Evolutionary conservation across 176 grass and related monocot species (phyloP).

Genomic region (Paspalum vaginatum): DNA sequence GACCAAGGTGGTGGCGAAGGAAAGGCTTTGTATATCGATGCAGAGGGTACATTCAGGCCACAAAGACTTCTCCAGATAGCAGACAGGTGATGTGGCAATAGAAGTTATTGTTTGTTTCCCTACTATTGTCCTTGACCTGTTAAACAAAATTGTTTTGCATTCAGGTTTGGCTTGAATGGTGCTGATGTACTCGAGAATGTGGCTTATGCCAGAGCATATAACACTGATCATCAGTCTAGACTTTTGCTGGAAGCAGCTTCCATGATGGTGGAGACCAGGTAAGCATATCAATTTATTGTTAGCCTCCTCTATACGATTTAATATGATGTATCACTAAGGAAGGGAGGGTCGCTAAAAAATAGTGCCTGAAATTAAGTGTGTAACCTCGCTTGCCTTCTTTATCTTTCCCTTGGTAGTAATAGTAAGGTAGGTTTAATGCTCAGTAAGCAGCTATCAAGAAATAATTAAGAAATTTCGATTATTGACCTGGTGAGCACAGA

Average conservation of each 20-base stretch:
- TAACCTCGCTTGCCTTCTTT: background rate
- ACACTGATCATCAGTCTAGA: constrained; percentile 91
- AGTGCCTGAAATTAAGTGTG: background rate
- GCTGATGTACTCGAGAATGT: constrained; percentile 97
- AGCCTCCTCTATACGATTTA: background rate
- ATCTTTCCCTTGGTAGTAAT: background rate
- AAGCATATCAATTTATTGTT: constrained; percentile 24
- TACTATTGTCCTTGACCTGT: background rate
- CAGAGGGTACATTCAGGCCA: constrained; percentile 91
- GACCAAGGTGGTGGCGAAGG: constrained; percentile 99
- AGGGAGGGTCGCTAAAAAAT: constrained; percentile 1
- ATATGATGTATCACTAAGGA: background rate
- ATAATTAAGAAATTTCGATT: background rate
- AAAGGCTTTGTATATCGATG: constrained; percentile 92
- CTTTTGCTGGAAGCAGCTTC: constrained; percentile 89
- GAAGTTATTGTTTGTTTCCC: background rate
- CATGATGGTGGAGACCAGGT: constrained; percentile 94
- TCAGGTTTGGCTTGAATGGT: constrained; percentile 93
- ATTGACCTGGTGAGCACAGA: background rate
- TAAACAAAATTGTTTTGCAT: constrained; percentile 21
- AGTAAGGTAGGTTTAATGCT: background rate
- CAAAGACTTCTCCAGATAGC: constrained; percentile 94
- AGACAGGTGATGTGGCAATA: constrained; percentile 57
- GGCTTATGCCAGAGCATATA: constrained; percentile 92
- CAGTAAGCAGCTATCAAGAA: constrained; percentile 2